Percentiles rank a stretch among this genome's conserved stretches.
These are phyloP conservation scores for Paramecium pentaurelia DNA, from an alignment of 73 alveolate genomes.

Conservation along the genomic window DNA sequence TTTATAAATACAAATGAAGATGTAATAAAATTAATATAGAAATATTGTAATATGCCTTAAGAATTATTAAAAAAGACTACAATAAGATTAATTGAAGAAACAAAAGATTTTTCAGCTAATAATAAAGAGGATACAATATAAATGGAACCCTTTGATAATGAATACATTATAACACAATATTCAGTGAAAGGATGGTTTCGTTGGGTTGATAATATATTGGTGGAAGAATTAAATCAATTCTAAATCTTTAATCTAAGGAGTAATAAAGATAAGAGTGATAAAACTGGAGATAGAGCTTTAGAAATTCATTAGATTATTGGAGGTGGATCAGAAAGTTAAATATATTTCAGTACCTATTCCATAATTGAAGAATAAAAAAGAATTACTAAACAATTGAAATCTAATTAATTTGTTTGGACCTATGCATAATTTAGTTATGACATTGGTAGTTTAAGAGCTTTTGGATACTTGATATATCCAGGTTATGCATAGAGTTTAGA, in stretches of 20 bases:
- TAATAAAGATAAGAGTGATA: not conserved
- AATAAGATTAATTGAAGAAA: not conserved
- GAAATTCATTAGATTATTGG: not conserved
- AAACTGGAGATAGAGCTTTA: not conserved
- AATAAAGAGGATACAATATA: not conserved
- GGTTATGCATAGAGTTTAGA: not conserved
- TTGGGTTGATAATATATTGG: not conserved
- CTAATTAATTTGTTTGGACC: not conserved
- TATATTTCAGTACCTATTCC: not conserved
- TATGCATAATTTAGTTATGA: not conserved
- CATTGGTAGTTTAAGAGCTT: not conserved
- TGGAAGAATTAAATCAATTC: not conserved
- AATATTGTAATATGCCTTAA: not conserved
- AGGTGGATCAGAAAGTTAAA: slow-evolving; percentile 5
- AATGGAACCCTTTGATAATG: not conserved
- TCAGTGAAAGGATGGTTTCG: slow-evolving; percentile 24
- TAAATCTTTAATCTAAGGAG: slow-evolving; percentile 1
- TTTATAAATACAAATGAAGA: not conserved
- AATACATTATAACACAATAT: not conserved
- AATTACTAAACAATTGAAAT: not conserved
- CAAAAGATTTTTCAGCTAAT: not conserved
- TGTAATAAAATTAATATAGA: not conserved
- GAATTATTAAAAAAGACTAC: not conserved
- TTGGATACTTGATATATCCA: not conserved
- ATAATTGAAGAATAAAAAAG: not conserved